phyloP scores from a whole-genome alignment of 2,329 filamentous ascomycete species.

The Calonectria pteridis region DNA sequence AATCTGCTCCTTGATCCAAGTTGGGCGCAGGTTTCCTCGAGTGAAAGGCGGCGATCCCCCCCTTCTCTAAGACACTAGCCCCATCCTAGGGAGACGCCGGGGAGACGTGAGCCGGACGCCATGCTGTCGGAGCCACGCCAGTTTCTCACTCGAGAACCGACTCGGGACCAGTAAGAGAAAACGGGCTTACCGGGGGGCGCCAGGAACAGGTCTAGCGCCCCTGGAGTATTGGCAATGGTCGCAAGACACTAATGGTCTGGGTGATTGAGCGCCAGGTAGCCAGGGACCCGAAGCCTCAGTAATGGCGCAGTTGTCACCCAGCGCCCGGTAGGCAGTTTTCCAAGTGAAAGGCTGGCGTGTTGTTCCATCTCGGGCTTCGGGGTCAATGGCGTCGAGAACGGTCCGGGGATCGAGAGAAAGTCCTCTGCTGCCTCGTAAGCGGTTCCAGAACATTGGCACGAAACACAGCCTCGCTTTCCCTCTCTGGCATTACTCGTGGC shows the following conservation, averaged over 20 bases:
- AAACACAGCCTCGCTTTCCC: background rate
- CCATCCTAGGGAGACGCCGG: slow-evolving; percentile 21
- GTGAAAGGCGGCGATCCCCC: slow-evolving; percentile 38
- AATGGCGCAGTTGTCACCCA: background rate
- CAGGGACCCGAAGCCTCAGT: slow-evolving; percentile 9
- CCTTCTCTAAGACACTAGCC: slow-evolving; percentile 31
- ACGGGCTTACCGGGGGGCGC: slow-evolving; percentile 30
- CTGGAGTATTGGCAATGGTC: slow-evolving; percentile 23
- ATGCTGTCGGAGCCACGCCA: slow-evolving; percentile 23
- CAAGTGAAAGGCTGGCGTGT: background rate
- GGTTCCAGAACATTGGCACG: background rate
- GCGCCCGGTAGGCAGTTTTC: background rate
- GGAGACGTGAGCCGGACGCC: slow-evolving; percentile 14
- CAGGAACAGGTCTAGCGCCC: slow-evolving; percentile 50
- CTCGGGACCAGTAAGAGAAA: slow-evolving; percentile 17
- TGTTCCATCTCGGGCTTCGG: background rate
- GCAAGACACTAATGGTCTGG: slow-evolving; percentile 29
- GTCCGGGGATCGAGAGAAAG: background rate
- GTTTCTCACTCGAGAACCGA: slow-evolving; percentile 33
- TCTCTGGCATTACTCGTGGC: background rate
- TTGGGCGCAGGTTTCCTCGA: slow-evolving; percentile 20
- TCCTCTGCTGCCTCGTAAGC: background rate
- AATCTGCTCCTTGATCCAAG: background rate
- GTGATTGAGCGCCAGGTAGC: slow-evolving; percentile 25
- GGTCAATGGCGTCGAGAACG: background rate